Percentiles rank a stretch among this genome's conserved stretches.
Conservation (phyloP, 805 yeast species). For the Metschnikowia henanensis region DNA sequence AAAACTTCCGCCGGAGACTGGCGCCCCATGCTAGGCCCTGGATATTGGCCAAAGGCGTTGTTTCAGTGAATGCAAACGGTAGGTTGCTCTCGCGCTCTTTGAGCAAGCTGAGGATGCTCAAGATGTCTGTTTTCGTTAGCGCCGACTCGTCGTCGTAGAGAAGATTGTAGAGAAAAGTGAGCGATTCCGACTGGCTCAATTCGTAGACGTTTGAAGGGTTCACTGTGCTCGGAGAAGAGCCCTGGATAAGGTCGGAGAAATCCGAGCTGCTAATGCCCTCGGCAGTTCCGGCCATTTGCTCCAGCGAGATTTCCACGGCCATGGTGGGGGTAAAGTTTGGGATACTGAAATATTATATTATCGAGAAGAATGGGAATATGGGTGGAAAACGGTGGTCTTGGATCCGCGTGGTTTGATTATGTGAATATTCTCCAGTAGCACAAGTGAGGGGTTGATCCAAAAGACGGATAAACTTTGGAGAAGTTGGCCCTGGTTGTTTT, state of each 20-base stretch:
- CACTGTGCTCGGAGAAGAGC: conserved; percentile 4
- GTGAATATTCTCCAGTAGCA: too few relatives aligned
- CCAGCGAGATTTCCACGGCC: conserved; percentile 19
- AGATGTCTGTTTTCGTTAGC: conserved; percentile 36
- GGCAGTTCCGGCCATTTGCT: conserved; percentile 12
- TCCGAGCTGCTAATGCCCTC: conserved; percentile 4
- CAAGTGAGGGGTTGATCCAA: too few relatives aligned
- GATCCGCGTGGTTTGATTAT: too few relatives aligned
- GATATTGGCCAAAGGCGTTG: conserved; percentile 20
- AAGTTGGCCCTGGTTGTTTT: too few relatives aligned
- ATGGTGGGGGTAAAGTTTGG: too few relatives aligned
- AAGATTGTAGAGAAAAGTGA: conserved; percentile 39
- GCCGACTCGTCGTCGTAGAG: conserved; percentile 36
- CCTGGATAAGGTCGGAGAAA: conserved; percentile 4
- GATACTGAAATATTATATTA: too few relatives aligned
- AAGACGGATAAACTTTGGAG: too few relatives aligned
- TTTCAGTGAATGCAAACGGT: conserved; percentile 25
- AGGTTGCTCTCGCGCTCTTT: conserved; percentile 36
- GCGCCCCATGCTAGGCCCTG: conserved; percentile 41
- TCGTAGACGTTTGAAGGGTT: conserved; percentile 34
- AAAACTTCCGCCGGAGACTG: conserved; percentile 32
- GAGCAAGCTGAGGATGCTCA: conserved; percentile 34
- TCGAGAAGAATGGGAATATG: too few relatives aligned
- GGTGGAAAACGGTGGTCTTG: too few relatives aligned
- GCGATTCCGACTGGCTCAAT: conserved; percentile 40